phyloP scores from a whole-genome alignment of 768 basidiomycete species.

The Boletus insuetus region DNA sequence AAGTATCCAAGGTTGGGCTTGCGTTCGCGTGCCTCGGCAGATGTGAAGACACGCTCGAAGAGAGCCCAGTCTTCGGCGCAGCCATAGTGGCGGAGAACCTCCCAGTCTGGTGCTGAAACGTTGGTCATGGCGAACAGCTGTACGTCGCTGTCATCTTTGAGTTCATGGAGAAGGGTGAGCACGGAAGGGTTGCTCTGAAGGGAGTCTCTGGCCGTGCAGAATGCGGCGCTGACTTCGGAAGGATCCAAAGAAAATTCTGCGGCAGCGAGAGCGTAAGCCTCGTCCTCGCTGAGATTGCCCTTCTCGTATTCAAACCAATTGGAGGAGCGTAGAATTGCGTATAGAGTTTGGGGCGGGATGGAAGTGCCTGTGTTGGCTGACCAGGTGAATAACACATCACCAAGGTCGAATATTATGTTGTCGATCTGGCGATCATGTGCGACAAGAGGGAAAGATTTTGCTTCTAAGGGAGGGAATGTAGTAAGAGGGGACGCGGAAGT shows the following conservation, averaged over 20 bases:
- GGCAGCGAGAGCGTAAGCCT: conserved; percentile 6
- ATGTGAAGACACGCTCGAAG: conserved; percentile 21
- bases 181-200: conserved; percentile 13
- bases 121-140: conserved; percentile 24
- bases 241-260: conserved; percentile 17
- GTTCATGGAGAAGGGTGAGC: conserved; percentile 14
- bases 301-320: conserved; percentile 26
- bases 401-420: conserved; percentile 22
- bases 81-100: conserved; percentile 14
- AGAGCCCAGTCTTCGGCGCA: conserved; percentile 18
- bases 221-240: conserved; percentile 8
- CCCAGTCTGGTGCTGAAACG: conserved; percentile 21
- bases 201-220: conserved; percentile 1
- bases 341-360: conserved; percentile 10
- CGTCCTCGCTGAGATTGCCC: conserved; percentile 14
- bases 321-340: conserved; percentile 12
- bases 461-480: neutral
- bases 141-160: conserved; percentile 2
- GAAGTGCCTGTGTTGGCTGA: conserved; percentile 15
- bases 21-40: conserved; percentile 13
- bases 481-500: conserved; percentile 1
- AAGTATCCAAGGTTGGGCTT: conserved; percentile 22
- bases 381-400: conserved; percentile 24
- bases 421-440: conserved; percentile 15
- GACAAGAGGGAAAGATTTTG: neutral